These are phyloP conservation scores for Marasmius sp. DNA, from an alignment of 1,284 basidiomycete species.

Conservation along the genomic window DNA sequence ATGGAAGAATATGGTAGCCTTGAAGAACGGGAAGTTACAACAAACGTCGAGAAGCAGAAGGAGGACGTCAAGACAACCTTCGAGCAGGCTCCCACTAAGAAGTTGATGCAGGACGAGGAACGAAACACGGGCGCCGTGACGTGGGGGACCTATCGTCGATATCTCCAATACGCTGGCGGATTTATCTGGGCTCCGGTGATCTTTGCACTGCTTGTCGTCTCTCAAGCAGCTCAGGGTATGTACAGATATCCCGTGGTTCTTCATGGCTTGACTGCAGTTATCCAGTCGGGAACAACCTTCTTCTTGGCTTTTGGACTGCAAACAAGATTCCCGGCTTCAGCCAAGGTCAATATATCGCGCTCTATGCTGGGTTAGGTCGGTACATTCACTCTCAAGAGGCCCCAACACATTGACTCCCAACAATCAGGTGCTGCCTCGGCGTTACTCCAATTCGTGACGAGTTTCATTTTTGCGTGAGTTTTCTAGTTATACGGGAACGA, in stretches of 20 bases:
- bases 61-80: not conserved
- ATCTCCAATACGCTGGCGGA: constrained; percentile 53
- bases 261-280: not conserved
- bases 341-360: constrained; percentile 65
- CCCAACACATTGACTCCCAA: not conserved
- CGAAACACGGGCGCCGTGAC: constrained; percentile 54
- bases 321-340: constrained; percentile 45
- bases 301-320: constrained; percentile 50
- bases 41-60: not conserved
- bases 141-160: constrained; percentile 52
- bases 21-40: constrained; percentile 28
- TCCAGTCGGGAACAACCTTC: constrained; percentile 44
- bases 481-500: not conserved
- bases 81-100: constrained; percentile 20
- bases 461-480: constrained; percentile 51
- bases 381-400: not conserved
- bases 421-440: constrained; percentile 43
- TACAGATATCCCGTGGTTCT: not conserved
- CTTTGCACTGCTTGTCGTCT: constrained; percentile 34
- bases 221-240: constrained; percentile 40
- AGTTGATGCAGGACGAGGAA: constrained; percentile 57
- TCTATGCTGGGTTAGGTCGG: constrained; percentile 63
- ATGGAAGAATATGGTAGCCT: constrained; percentile 62
- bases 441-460: constrained; percentile 55
- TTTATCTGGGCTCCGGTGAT: constrained; percentile 46